Conservation (phyloP, 2,329 filamentous ascomycete genomes). For the Ramularia endophylla region DNA sequence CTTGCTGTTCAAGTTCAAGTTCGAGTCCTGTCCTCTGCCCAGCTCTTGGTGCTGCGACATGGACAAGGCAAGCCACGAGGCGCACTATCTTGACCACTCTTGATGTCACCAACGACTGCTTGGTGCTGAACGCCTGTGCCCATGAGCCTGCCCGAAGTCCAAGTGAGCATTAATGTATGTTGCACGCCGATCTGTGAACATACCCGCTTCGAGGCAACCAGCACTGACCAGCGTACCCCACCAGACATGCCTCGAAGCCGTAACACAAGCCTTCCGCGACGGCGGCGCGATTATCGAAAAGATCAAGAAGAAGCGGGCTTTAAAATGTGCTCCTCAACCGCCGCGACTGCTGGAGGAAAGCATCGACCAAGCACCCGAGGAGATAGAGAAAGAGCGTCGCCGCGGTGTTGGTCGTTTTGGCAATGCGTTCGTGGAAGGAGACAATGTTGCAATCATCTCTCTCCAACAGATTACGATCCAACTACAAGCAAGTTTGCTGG, state of each 20-base stretch:
- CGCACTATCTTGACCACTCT: too few species aligned
- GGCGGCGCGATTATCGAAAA: constrained; percentile 27
- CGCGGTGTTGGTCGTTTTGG: constrained; percentile 27
- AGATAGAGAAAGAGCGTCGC: constrained; percentile 29
- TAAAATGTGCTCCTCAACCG: constrained; percentile 26
- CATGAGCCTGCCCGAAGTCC: too few species aligned
- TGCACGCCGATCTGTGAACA: too few species aligned
- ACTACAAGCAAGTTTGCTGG: constrained; percentile 25
- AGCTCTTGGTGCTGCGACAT: too few species aligned
- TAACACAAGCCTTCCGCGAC: constrained; percentile 24
- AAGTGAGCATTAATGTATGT: too few species aligned
- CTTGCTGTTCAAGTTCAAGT: too few species aligned
- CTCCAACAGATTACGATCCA: constrained; percentile 29
- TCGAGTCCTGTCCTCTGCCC: too few species aligned
- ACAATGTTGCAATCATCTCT: constrained; percentile 27
- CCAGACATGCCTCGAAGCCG: constrained; percentile 24
- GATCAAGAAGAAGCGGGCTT: constrained; percentile 28
- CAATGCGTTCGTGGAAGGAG: constrained; percentile 27
- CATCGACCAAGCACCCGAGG: constrained; percentile 26
- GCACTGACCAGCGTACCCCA: too few species aligned
- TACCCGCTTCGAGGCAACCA: too few species aligned
- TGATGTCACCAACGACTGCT: too few species aligned
- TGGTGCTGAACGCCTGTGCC: too few species aligned
- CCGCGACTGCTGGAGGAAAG: constrained; percentile 27
- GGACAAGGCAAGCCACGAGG: too few species aligned